Evolutionary conservation across 129 eudicot species (phyloP), one percentile per base, ranked within the genome.

Genomic region (Flaveria trinervia): DNA sequence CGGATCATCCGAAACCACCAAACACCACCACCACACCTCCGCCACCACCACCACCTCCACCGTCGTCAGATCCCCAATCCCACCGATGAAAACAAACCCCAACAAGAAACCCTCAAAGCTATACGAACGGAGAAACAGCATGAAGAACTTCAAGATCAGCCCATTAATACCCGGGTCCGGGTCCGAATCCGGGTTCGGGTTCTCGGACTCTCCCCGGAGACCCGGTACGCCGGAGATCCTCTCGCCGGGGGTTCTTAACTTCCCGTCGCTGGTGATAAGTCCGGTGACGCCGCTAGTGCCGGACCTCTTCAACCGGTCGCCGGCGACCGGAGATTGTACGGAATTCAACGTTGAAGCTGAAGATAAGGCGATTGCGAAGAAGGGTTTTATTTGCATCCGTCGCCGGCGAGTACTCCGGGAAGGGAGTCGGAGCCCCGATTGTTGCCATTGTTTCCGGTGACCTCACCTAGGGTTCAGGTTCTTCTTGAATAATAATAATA

Each of bases 251-350:
- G 65, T 91, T 22, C 92, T 94, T 0, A 88, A 94, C 56, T 94
- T 91, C 57, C 99, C 99, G 10, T 77, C 93, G 18, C 80, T 94
- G 52, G 85, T 65, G 7, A 88, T 94, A 39, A 87, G 93, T 79
- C 99, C 99, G 13, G 99, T 94, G 0, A 94, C 99, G 15, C 99
- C 99, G 16, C 89, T 94, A 9, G 84, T 87, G 26, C 96, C 87
- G 72, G 97, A 94, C 87, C 92, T 93, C 72, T 93, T 93, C 50
- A 89, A 82, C 45, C 65, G 93, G 79, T 88, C 86, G 15, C 86
- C 85, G 36, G 65, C 72, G 4, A 75, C 77, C 56, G 68, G 84
- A 9, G 64, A 30, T 54, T 20, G 62, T 65, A 50, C 60, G 11
- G 73, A 43, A 64, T 59, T 90, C 16, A 75, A 88, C 22, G 79